Percentiles rank a stretch among this genome's conserved stretches.
These are phyloP conservation scores for Neurospora cerealis DNA, from an alignment of 495 filamentous ascomycete genomes.

Conservation along the genomic window DNA sequence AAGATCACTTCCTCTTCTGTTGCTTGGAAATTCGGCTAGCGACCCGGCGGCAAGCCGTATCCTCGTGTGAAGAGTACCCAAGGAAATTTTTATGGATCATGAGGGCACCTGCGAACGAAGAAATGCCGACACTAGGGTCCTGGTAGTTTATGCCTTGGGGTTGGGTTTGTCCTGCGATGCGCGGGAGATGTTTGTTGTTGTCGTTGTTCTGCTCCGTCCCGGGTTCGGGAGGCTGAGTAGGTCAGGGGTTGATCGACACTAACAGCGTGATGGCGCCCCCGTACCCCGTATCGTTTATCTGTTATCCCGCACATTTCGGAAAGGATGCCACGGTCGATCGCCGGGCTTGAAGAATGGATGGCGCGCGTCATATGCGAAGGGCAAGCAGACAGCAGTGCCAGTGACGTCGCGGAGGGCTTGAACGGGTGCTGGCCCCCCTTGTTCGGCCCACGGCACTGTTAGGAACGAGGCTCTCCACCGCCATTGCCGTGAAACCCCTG, in stretches of 20 bases:
- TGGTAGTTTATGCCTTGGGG: background rate
- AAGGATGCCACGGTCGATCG: background rate
- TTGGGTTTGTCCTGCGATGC: background rate
- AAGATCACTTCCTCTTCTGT: background rate
- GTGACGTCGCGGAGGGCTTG: background rate
- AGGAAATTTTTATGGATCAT: background rate
- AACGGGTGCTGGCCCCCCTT: background rate
- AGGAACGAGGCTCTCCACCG: conserved; percentile 13
- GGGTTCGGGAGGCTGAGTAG: background rate
- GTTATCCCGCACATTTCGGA: background rate
- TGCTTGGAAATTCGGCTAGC: background rate
- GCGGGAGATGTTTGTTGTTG: background rate
- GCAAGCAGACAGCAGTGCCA: background rate
- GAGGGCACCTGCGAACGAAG: background rate
- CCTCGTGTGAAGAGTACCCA: background rate
- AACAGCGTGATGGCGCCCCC: background rate
- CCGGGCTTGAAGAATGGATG: background rate
- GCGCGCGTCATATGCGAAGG: background rate
- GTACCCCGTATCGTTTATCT: background rate
- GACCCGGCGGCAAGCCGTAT: background rate
- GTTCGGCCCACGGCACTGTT: background rate
- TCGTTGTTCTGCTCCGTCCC: background rate
- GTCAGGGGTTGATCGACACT: background rate
- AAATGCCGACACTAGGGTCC: background rate
- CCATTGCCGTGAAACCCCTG: conserved; percentile 1